Evolutionary conservation across 1,284 basidiomycete genomes (phyloP), one percentile per base, ranked within the genome.

Genomic region (Bjerkandera adusta): DNA sequence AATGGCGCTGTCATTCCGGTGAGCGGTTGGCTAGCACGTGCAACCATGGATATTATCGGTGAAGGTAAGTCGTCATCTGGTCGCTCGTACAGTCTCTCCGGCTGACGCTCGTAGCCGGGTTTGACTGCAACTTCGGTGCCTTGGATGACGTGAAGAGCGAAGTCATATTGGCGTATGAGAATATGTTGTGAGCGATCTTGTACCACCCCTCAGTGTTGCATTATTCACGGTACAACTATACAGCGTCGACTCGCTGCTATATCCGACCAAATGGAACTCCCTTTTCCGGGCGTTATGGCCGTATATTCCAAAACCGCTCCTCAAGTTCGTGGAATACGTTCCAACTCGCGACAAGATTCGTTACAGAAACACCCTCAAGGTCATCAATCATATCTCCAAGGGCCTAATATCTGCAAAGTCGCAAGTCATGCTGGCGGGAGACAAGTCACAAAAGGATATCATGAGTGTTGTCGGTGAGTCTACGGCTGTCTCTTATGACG

Each of bases 111-210:
- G 12, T 21, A 51, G 49, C 49, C 12, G 49, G 45, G 1, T 68
- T 68, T 27, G 54, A 58, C 36, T 61, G 59, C 48, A 55, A 61
- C 8, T 65, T 66, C 30, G 57, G 57, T 11, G 57, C 62, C 1
- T 49, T 68, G 2, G 54, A 67, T 25, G 48, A 58, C 8, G 44
- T 54, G 5, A 36, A 57, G 12, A 63, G 55, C 25, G 53, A 58
- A 5, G 37, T 68, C 1, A 45, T 50, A 5, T 41, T 55, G 4
- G 54, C 55, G 6, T 60, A 64, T 26, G 51, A 63, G 12, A 57
- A 59, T 39, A 43, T 68, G 25, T 64, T 68, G 66, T 22, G 21
- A 24, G 40, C 50, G n/a, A 13, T n/a, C n/a, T n/a, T n/a, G n/a
- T n/a, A n/a, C n/a, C n/a, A n/a, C n/a, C n/a, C n/a, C n/a, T n/a